phyloP scores from a whole-genome alignment of 345 rosid species.

The Anacardium occidentale region DNA sequence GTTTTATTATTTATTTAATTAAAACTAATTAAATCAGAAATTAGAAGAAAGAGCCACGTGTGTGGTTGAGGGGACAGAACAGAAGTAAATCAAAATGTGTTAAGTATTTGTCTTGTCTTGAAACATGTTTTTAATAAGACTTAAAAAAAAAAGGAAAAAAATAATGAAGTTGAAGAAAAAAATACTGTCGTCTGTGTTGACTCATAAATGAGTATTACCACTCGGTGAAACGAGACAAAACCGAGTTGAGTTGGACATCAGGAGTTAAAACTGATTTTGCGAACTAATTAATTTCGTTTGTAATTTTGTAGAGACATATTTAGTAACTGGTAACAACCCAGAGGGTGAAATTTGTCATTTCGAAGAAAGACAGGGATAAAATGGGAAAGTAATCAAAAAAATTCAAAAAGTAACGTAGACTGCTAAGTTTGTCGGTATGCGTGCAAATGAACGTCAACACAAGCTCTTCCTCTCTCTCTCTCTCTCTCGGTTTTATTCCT shows the following conservation, averaged over 20 bases:
- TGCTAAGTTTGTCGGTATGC: conserved; percentile 67
- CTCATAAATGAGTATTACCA: background rate
- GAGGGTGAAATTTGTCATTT: conserved; percentile 47
- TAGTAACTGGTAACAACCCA: background rate
- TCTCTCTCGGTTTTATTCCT: conserved; percentile 17
- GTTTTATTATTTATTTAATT: too few species aligned
- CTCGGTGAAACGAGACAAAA: background rate
- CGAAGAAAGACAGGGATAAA: conserved; percentile 36
- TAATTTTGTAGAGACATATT: background rate
- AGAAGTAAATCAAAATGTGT: too few species aligned
- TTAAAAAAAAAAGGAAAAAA: too few species aligned
- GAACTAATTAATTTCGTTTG: too few species aligned
- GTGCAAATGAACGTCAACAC: conserved; percentile 49
- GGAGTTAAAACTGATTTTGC: too few species aligned
- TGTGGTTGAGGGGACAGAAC: too few species aligned
- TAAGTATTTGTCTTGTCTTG: too few species aligned
- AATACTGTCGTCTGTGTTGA: background rate
- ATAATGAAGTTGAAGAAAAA: too few species aligned
- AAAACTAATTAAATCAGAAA: too few species aligned
- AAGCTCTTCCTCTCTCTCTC: conserved; percentile 21
- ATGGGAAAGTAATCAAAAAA: conserved; percentile 41
- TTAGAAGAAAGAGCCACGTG: too few species aligned
- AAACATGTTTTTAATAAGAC: too few species aligned
- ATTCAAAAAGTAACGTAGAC: conserved; percentile 23
- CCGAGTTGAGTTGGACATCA: too few species aligned